These are phyloP conservation scores for Fusarium xyrophilum DNA, from an alignment of 2,329 filamentous ascomycete species.

Conservation along the genomic window DNA sequence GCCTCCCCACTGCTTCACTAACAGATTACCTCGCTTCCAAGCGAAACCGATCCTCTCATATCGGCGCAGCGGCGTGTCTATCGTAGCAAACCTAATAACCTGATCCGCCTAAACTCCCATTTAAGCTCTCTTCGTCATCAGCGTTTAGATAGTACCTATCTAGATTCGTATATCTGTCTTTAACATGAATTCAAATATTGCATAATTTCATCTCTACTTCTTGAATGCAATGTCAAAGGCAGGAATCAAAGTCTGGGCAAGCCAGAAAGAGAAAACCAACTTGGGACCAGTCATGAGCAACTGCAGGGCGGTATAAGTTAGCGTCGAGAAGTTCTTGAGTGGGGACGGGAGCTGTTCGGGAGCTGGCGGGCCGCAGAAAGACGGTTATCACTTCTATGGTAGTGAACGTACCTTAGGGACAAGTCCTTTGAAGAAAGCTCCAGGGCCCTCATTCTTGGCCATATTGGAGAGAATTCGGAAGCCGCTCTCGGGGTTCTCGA, in stretches of 20 bases:
- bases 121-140: constrained; percentile 3
- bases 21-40: background rate
- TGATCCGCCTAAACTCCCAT: constrained; percentile 35
- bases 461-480: constrained; percentile 92
- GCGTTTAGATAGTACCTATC: constrained; percentile 23
- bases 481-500: constrained; percentile 94
- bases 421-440: constrained; percentile 96
- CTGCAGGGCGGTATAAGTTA: constrained; percentile 49
- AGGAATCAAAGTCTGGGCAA: constrained; percentile 96
- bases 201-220: constrained; percentile 26
- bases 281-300: constrained; percentile 99
- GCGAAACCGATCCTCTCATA: constrained; percentile 25
- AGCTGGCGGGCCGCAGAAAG: background rate
- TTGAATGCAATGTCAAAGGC: constrained; percentile 71
- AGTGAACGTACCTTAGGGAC: constrained; percentile 75
- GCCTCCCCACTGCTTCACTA: constrained; percentile 25
- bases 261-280: constrained; percentile 99
- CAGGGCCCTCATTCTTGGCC: constrained; percentile 85
- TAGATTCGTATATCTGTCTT: constrained; percentile 27
- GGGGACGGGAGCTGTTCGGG: constrained; percentile 14
- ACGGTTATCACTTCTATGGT: background rate
- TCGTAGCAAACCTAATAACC: constrained; percentile 35
- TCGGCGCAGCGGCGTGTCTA: constrained; percentile 30
- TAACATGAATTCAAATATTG: constrained; percentile 17
- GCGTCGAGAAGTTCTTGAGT: constrained; percentile 12